Conservation (phyloP, 495 filamentous ascomycete genomes). For the Sabuloglossum arenarium region DNA sequence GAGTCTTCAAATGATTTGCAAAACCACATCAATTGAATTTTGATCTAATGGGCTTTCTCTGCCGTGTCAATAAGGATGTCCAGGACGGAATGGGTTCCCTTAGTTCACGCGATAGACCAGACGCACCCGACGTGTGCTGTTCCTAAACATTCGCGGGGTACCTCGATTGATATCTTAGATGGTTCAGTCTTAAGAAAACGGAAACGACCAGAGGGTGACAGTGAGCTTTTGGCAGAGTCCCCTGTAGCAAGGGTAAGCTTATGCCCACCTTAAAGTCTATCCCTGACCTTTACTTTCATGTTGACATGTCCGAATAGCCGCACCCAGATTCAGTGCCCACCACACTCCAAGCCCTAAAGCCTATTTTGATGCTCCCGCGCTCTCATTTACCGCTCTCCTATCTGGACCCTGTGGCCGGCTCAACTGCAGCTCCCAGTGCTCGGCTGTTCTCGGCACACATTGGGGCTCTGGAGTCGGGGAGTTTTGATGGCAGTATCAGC, state of each 20-base stretch:
- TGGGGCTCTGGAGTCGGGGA: not conserved
- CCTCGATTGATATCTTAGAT: not conserved
- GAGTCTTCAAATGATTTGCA: not conserved
- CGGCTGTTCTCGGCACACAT: constrained; percentile 3
- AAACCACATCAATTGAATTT: not conserved
- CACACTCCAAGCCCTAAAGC: not conserved
- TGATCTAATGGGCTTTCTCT: not conserved
- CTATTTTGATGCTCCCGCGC: constrained; percentile 1
- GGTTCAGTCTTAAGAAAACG: not conserved
- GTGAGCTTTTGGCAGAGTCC: not conserved
- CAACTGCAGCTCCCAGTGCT: not conserved
- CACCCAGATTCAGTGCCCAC: not conserved
- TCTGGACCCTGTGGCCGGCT: not conserved
- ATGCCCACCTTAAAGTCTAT: not conserved
- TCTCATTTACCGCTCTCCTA: not conserved
- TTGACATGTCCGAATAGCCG: not conserved
- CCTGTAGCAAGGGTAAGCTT: not conserved
- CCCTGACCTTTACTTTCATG: not conserved
- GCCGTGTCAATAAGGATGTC: not conserved
- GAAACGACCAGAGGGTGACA: not conserved
- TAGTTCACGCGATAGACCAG: not conserved
- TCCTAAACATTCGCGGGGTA: not conserved
- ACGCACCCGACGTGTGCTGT: not conserved
- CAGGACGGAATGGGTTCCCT: not conserved
- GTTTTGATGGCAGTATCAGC: not conserved